Evolutionary conservation across 75 land plant genomes (phyloP).

Genomic region (Pinus taeda): DNA sequence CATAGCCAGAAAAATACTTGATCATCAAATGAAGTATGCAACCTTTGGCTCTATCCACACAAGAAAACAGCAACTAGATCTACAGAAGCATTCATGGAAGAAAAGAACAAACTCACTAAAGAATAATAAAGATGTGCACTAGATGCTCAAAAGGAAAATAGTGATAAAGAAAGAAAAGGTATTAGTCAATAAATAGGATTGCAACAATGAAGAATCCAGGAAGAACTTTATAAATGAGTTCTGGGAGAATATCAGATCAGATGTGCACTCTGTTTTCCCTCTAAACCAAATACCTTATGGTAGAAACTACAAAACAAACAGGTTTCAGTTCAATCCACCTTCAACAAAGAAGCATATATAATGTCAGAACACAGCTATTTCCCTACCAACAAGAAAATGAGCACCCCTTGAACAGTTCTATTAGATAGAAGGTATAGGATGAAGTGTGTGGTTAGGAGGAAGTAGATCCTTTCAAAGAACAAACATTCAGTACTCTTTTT

Average conservation of each 20-base stretch:
- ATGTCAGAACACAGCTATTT: background rate
- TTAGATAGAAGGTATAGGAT: background rate
- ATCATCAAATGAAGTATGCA: background rate
- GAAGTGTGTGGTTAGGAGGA: background rate
- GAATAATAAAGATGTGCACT: background rate
- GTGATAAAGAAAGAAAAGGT: background rate
- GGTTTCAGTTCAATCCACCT: background rate
- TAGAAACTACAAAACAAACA: background rate
- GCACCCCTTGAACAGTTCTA: background rate
- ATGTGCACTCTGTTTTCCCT: background rate
- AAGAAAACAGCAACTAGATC: background rate
- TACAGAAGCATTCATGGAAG: background rate
- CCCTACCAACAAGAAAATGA: background rate
- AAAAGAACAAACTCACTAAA: background rate
- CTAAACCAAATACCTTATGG: background rate
- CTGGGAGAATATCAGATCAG: background rate
- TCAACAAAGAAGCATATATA: background rate
- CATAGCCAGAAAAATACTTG: background rate
- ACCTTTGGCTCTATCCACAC: background rate
- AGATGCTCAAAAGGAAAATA: background rate
- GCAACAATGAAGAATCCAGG: background rate
- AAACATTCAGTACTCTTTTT: background rate
- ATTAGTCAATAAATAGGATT: background rate
- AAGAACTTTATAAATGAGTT: background rate
- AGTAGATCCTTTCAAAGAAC: background rate